phyloP scores from a whole-genome alignment of 257 asterid species.

The Forsythia suspensa region DNA sequence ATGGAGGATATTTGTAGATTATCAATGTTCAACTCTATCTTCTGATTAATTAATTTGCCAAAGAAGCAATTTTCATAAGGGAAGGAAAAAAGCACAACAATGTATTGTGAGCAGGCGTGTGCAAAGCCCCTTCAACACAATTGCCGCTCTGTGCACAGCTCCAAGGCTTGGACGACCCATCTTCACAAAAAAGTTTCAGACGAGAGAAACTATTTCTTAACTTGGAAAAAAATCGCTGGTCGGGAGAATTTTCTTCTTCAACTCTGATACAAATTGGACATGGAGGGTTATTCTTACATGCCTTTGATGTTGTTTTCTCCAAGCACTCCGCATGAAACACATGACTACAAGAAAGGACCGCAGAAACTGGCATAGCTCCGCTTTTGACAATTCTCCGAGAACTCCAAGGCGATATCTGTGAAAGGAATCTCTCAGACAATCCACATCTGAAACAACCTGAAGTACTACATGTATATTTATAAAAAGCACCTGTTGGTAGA shows the following conservation, averaged over 20 bases:
- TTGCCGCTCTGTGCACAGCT: slow-evolving; percentile 83
- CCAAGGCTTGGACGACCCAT: slow-evolving; percentile 73
- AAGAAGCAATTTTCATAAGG: too few species aligned
- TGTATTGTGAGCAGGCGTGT: slow-evolving; percentile 48
- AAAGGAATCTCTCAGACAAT: slow-evolving; percentile 80
- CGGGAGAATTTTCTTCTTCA: slow-evolving; percentile 67
- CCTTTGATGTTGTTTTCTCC: slow-evolving; percentile 87
- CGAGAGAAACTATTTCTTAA: slow-evolving; percentile 53
- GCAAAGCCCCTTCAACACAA: slow-evolving; percentile 86
- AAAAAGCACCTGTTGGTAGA: too few species aligned
- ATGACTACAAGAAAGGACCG: slow-evolving; percentile 87
- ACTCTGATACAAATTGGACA: slow-evolving; percentile 76
- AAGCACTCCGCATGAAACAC: slow-evolving; percentile 96
- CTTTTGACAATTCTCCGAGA: slow-evolving; percentile 75
- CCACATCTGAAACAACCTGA: slow-evolving; percentile 70
- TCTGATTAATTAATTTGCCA: too few species aligned
- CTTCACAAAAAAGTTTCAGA: slow-evolving; percentile 71
- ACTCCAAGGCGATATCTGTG: slow-evolving; percentile 95
- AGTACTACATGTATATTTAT: slow-evolving; percentile 29
- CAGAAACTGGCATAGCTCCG: slow-evolving; percentile 93
- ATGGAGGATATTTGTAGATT: too few species aligned
- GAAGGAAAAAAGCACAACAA: slow-evolving; percentile 31
- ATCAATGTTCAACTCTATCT: too few species aligned
- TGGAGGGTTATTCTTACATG: slow-evolving; percentile 79
- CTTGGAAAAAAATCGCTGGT: slow-evolving; percentile 58